These are phyloP conservation scores for Aspergillus pseudonomiae DNA, from an alignment of 2,329 filamentous ascomycete genomes.

Conservation along the genomic window DNA sequence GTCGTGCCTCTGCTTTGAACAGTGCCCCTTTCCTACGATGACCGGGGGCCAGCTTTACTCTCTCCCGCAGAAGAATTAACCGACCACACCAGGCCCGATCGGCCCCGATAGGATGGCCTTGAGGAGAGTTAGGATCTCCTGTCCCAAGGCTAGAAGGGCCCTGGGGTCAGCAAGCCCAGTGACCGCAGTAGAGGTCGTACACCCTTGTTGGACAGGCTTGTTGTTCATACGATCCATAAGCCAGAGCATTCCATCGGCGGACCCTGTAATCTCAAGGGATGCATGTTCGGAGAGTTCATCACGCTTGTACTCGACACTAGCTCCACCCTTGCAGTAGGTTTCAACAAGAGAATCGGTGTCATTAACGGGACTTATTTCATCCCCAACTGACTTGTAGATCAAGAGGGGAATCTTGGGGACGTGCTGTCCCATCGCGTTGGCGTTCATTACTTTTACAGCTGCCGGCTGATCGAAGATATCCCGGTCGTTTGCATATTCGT, in stretches of 20 bases:
- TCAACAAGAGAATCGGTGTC: slow-evolving; percentile 50
- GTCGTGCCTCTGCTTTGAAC: background rate
- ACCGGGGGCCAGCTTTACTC: background rate
- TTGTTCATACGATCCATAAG: slow-evolving; percentile 28
- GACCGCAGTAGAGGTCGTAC: slow-evolving; percentile 17
- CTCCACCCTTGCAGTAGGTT: slow-evolving; percentile 46
- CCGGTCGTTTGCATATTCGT: slow-evolving; percentile 22
- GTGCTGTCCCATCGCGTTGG: slow-evolving; percentile 40
- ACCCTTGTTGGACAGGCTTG: slow-evolving; percentile 12
- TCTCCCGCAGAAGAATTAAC: background rate
- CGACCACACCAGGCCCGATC: background rate
- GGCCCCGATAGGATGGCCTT: background rate
- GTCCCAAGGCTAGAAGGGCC: slow-evolving; percentile 12
- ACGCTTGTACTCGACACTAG: slow-evolving; percentile 48
- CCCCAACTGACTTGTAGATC: slow-evolving; percentile 54
- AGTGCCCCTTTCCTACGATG: too few species aligned
- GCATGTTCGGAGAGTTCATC: slow-evolving; percentile 49
- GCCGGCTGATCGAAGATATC: slow-evolving; percentile 19
- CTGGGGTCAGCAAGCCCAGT: slow-evolving; percentile 19
- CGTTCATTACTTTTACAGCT: slow-evolving; percentile 20
- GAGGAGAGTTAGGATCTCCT: background rate
- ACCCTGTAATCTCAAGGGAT: slow-evolving; percentile 38
- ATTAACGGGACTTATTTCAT: slow-evolving; percentile 49
- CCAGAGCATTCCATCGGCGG: slow-evolving; percentile 35
- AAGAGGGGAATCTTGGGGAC: slow-evolving; percentile 53